Evolutionary conservation across 2,329 filamentous ascomycete species (phyloP).

Genomic region (Akanthomyces dipterigenus): DNA sequence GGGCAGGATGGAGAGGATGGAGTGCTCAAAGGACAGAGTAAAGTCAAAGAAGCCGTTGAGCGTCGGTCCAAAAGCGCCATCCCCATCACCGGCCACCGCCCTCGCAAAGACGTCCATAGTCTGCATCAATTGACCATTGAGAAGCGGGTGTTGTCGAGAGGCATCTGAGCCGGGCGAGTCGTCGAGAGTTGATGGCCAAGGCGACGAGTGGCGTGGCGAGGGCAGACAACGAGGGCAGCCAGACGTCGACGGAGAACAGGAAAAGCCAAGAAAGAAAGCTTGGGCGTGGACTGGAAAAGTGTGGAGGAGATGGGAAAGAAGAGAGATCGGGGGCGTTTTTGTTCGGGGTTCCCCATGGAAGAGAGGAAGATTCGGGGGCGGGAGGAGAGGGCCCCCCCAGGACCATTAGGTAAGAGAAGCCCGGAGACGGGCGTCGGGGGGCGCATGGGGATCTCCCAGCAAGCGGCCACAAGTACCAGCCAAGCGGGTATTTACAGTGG

Average conservation of each 20-base stretch:
- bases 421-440: neutral
- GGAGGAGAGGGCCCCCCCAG: neutral
- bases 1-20: constrained; percentile 7
- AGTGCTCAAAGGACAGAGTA: constrained; percentile 7
- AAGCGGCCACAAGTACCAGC: no score
- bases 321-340: constrained; percentile 10
- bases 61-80: constrained; percentile 6
- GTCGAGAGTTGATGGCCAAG: neutral
- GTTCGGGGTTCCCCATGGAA: constrained; percentile 9
- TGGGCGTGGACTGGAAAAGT: neutral
- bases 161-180: neutral
- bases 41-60: constrained; percentile 10
- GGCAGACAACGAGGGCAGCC: neutral
- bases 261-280: neutral
- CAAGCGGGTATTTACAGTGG: neutral
- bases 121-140: constrained; percentile 2
- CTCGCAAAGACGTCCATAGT: constrained; percentile 5
- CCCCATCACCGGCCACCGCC: neutral
- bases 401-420: constrained; percentile 2
- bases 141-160: constrained; percentile 1
- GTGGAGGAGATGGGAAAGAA: constrained; percentile 5
- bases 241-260: neutral
- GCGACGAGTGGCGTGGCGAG: neutral
- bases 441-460: no score
- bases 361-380: constrained; percentile 8